phyloP scores from a whole-genome alignment of 129 eudicot genomes.

The Chrysanthemum seticuspe region DNA sequence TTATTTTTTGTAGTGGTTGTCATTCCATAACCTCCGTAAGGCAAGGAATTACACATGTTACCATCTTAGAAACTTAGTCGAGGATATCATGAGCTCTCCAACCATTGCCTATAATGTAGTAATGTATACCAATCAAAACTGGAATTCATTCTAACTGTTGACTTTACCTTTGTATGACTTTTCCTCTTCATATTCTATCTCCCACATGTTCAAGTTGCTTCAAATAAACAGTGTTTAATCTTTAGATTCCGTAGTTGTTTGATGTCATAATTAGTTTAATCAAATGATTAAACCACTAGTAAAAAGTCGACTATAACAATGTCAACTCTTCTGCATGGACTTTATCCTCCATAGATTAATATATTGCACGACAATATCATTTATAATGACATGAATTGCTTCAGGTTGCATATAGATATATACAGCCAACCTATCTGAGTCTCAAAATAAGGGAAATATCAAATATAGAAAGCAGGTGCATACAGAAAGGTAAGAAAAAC shows the following conservation, averaged over 20 bases:
- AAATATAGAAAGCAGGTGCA: neutral
- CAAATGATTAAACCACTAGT: slow-evolving; percentile 7
- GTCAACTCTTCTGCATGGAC: slow-evolving; percentile 6
- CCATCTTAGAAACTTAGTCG: no score
- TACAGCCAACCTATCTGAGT: neutral
- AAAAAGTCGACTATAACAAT: neutral
- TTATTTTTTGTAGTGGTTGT: no score
- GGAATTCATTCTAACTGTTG: no score
- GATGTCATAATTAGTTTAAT: slow-evolving; percentile 7
- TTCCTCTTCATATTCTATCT: no score
- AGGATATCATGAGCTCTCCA: no score
- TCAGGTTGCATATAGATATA: neutral
- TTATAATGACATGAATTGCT: neutral
- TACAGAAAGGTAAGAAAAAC: neutral
- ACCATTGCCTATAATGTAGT: no score
- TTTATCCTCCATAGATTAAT: slow-evolving; percentile 10
- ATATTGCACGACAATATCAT: slow-evolving; percentile 9
- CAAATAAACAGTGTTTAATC: neutral
- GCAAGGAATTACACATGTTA: no score
- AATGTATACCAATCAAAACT: no score
- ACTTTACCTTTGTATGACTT: no score
- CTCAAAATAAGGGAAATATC: neutral
- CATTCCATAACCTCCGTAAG: no score
- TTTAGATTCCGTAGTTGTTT: neutral
- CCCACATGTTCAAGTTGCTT: no score